Evolutionary conservation across 352 stramenopile species (phyloP), one percentile per base, ranked within the genome.

Genomic region (Pythium aphanidermatum): DNA sequence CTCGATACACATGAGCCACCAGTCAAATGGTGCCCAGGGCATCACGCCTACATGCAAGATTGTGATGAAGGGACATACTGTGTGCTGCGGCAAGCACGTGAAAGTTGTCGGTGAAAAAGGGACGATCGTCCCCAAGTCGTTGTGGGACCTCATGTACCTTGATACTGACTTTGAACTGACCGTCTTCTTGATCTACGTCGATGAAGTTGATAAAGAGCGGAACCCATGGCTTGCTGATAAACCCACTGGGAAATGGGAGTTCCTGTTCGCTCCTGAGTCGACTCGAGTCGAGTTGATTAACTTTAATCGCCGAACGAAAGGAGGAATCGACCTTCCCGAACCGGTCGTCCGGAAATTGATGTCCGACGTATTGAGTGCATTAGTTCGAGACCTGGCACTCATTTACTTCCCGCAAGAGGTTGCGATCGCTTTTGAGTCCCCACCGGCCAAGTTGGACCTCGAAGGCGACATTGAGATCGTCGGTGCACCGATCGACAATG

Each of bases 141-240:
- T 86, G n/a, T 91, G 78, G 78, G 70, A 83, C 21, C 60, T 66
- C 21, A 86, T 89, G 76, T 84, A 84, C 48, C 59, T 88, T 28
- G 65, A 87, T 38, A 74, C 74, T 2, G 70, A 87, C 46, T 86
- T 86, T 57, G 60, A 76, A 17, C 62, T 62, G 8, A 69, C 56
- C 6, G 60, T 84, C 17, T 71, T 68, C 21, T 38, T 91, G 9
- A 74, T 83, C 44, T 88, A 83, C 48, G 73, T 85, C 12, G 70
- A 86, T 24, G 63, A 86, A 17, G 19, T 79, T 10, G 45, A 68
- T 1, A 63, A 73, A 11, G 55, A 63, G 26, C 41, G 38, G 9
- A 54, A 63, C 30, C 46, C 46, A 14, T 63, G 48, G 47, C 49
- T 59, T 2, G 43, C 36, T 0, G 56, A 51, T 4, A 56, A 72